Percentiles rank a stretch among this genome's conserved stretches.
Evolutionary conservation across 1,139 yeast genomes (phyloP).

Genomic region (Candida gigantensis): DNA sequence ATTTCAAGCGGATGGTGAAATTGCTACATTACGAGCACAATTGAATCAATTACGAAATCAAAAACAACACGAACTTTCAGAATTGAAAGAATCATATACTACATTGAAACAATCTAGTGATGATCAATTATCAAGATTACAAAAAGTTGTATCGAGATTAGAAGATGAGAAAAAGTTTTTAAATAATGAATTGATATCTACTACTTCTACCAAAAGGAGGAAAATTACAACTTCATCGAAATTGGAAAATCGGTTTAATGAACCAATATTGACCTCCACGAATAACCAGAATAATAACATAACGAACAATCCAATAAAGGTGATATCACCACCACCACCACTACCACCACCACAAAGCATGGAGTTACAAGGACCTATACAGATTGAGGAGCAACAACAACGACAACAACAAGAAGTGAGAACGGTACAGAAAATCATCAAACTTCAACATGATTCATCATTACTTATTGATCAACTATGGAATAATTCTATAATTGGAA

Average conservation of each 20-base stretch:
- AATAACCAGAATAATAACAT: too few relatives aligned
- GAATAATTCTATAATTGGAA: conserved; percentile 51
- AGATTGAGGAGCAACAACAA: too few relatives aligned
- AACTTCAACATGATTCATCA: conserved; percentile 36
- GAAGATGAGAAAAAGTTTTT: conserved; percentile 76
- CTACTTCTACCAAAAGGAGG: conserved; percentile 14
- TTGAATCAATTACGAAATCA: conserved; percentile 49
- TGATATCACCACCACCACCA: neutral
- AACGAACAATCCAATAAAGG: neutral
- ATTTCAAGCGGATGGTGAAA: conserved; percentile 69
- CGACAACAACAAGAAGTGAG: neutral
- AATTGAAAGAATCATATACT: conserved; percentile 38
- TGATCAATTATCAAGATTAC: conserved; percentile 42
- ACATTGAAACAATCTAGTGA: conserved; percentile 34
- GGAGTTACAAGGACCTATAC: too few relatives aligned
- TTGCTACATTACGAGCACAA: conserved; percentile 71
- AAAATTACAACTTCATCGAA: conserved; percentile 6
- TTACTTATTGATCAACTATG: conserved; percentile 38
- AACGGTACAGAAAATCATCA: conserved; percentile 21
- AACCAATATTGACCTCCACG: conserved; percentile 2
- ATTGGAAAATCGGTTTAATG: too few relatives aligned
- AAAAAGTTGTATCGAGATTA: conserved; percentile 50
- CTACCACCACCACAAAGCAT: neutral
- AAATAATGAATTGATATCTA: conserved; percentile 38
- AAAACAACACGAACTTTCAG: conserved; percentile 45